Evolutionary conservation across 176 grass and related monocot species (phyloP).

Genomic region (Bolboschoenus planiculmis): DNA sequence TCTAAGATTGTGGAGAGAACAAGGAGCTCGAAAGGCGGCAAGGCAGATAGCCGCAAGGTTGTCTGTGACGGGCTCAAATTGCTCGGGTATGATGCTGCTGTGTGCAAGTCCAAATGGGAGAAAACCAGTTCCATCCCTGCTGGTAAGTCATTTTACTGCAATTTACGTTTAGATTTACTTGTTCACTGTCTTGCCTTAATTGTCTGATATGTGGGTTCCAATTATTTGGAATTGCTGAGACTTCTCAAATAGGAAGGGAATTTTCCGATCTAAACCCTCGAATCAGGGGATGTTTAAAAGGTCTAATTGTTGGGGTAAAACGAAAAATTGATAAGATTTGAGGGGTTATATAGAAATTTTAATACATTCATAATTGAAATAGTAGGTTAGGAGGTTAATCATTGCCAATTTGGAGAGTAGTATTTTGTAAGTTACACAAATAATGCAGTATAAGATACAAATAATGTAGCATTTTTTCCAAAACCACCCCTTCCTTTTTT

Average conservation of each 20-base stretch:
- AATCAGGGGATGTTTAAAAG: not conserved
- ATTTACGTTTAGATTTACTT: not conserved
- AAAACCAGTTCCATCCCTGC: conserved; percentile 52
- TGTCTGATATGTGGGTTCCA: not conserved
- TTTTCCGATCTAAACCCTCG: not conserved
- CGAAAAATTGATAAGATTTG: not conserved
- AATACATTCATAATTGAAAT: not conserved
- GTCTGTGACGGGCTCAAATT: conserved; percentile 62
- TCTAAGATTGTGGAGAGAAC: conserved; percentile 48
- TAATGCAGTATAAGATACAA: not conserved
- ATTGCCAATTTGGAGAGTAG: conserved; percentile 7
- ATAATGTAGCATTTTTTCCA: not conserved
- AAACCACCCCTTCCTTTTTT: not conserved
- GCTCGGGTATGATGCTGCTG: conserved; percentile 70
- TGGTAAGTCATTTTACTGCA: conserved; percentile 32
- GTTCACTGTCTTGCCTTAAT: not conserved
- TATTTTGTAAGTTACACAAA: not conserved
- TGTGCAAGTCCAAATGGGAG: conserved; percentile 82
- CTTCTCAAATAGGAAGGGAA: not conserved
- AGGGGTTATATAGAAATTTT: not conserved
- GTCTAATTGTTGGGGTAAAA: not conserved
- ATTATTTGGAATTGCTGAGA: not conserved
- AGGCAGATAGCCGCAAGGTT: conserved; percentile 42
- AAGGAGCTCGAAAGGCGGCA: conserved; percentile 35
- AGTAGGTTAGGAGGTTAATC: not conserved